A percentile compares a stretch with the other conserved stretches of the same genome.
phyloP scores from a whole-genome alignment of 768 basidiomycete species.

The Calocybe gangraenosa region DNA sequence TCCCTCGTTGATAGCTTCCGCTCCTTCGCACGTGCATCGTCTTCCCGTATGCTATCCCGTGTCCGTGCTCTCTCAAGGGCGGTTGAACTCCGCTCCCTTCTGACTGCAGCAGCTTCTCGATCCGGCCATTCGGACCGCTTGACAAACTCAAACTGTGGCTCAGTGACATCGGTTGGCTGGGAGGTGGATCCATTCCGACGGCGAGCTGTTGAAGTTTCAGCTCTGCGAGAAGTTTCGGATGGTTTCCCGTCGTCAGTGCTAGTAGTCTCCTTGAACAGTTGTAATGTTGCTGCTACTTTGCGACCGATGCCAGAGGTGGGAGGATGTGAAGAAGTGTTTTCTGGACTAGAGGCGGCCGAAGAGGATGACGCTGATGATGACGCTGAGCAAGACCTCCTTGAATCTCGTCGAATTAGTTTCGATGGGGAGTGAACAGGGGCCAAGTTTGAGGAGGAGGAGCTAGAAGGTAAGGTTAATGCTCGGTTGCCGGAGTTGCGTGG shows the following conservation, averaged over 20 bases:
- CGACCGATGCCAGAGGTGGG: constrained; percentile 56
- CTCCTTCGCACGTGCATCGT: constrained; percentile 28
- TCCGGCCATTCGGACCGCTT: constrained; percentile 86
- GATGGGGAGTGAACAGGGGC: constrained; percentile 19
- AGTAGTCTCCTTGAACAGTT: constrained; percentile 77
- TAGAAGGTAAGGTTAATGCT: constrained; percentile 34
- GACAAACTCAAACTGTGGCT: constrained; percentile 75
- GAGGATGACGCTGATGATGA: constrained; percentile 28
- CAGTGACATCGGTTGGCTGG: constrained; percentile 51
- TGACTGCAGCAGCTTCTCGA: constrained; percentile 65
- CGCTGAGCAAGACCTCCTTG: constrained; percentile 31
- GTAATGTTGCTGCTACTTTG: constrained; percentile 79
- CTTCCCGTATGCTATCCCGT: constrained; percentile 38
- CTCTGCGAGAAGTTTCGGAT: constrained; percentile 26
- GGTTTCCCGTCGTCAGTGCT: constrained; percentile 29
- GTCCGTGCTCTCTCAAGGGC: constrained; percentile 52
- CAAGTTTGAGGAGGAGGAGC: constrained; percentile 15
- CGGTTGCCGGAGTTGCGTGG: constrained; percentile 28
- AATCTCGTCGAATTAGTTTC: constrained; percentile 27
- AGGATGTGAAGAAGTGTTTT: constrained; percentile 23
- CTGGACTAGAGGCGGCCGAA: constrained; percentile 28
- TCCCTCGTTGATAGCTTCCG: constrained; percentile 40
- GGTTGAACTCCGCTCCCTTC: constrained; percentile 65
- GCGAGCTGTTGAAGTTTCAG: constrained; percentile 22
- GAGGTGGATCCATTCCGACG: constrained; percentile 31